Percentiles rank a stretch among this genome's conserved stretches.
Evolutionary conservation across 2,329 filamentous ascomycete genomes (phyloP).

Genomic region (Chrysoporthe deuterocubensis): DNA sequence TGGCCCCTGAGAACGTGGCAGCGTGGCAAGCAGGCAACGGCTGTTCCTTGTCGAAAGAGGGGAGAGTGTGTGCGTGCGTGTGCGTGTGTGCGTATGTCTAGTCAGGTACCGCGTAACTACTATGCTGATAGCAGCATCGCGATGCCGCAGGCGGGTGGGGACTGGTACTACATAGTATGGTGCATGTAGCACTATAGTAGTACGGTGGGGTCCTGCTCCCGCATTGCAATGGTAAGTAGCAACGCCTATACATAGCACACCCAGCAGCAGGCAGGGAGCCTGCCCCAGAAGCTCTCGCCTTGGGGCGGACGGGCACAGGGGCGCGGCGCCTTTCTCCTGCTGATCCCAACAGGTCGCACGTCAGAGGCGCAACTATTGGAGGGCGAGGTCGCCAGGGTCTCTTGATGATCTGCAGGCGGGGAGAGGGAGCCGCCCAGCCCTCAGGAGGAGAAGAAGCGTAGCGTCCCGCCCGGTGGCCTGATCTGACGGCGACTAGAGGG

Average conservation of each 20-base stretch:
- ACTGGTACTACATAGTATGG: neutral
- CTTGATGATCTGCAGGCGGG: constrained; percentile 6
- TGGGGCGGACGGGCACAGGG: neutral
- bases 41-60: constrained; percentile 9
- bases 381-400: too few species aligned
- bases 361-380: neutral
- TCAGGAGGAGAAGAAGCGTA: neutral
- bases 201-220: too few species aligned
- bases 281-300: too few species aligned
- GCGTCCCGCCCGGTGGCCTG: neutral
- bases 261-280: too few species aligned
- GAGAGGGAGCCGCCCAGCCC: neutral
- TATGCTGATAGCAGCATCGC: neutral
- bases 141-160: neutral
- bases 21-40: constrained; percentile 24
- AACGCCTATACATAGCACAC: too few species aligned
- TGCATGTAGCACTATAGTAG: too few species aligned
- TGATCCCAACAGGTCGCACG: neutral
- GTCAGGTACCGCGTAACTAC: constrained; percentile 9
- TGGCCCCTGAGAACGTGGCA: constrained; percentile 24
- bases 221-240: too few species aligned
- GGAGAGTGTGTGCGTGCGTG: too few species aligned
- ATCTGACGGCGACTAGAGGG: neutral
- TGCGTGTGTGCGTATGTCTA: neutral
- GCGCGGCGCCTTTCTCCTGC: constrained; percentile 2